Evolutionary conservation across 129 eudicot genomes (phyloP).

Genomic region (Chrysanthemum seticuspe): DNA sequence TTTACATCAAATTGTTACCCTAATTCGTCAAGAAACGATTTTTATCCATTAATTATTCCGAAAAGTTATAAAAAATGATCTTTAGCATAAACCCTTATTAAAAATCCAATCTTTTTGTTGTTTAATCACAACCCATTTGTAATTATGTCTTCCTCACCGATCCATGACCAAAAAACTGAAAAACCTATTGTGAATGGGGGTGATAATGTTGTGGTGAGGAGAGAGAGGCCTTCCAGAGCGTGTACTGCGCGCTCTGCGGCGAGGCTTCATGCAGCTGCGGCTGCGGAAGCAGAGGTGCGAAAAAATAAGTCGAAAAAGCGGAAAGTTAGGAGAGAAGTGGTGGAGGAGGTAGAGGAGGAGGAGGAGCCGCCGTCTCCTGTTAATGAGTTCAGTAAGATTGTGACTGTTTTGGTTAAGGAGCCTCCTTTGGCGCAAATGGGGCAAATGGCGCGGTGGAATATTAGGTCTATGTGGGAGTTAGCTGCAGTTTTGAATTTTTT

Average conservation of each 20-base stretch:
- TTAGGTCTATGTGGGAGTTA: conserved; percentile 93
- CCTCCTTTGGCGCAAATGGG: conserved; percentile 54
- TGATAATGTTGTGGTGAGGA: conserved; percentile 44
- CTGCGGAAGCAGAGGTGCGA: conserved; percentile 59
- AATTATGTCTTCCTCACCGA: no score
- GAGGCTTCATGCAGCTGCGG: conserved; percentile 64
- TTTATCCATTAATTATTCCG: no score
- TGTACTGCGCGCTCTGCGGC: conserved; percentile 79
- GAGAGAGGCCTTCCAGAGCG: conserved; percentile 93
- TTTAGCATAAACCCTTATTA: no score
- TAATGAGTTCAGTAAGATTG: conserved; percentile 50
- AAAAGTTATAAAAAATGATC: no score
- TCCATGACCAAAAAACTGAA: no score
- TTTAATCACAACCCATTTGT: no score
- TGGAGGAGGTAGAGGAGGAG: conserved; percentile 32
- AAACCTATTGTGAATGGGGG: background rate
- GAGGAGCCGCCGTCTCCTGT: conserved; percentile 45
- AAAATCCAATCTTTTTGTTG: no score
- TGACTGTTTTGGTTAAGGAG: conserved; percentile 63
- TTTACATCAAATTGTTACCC: no score
- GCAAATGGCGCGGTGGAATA: conserved; percentile 69
- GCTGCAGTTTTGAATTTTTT: conserved; percentile 87
- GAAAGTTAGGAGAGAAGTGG: conserved; percentile 21
- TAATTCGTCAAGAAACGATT: no score
- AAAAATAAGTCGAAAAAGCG: conserved; percentile 45